These are phyloP conservation scores for Sarocladiaceae sp. DNA, from an alignment of 2,329 filamentous ascomycete species.

Conservation along the genomic window DNA sequence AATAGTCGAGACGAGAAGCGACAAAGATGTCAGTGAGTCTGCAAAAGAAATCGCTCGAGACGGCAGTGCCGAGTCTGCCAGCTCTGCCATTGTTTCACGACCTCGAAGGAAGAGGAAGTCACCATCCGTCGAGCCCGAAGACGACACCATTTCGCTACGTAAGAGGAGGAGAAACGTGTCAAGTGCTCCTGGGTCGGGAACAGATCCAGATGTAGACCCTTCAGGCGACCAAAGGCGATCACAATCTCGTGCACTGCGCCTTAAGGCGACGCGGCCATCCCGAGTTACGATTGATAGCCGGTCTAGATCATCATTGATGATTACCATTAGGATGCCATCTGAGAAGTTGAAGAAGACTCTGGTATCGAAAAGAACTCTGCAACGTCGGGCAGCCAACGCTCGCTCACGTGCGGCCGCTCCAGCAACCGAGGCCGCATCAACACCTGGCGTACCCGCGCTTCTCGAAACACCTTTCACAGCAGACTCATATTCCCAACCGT, in stretches of 20 bases:
- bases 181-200: conserved; percentile 33
- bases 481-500: conserved; percentile 67
- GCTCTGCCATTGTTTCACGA: conserved; percentile 24
- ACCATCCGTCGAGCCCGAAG: conserved; percentile 62
- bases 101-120: conserved; percentile 81
- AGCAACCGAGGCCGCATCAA: not conserved
- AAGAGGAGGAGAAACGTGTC: conserved; percentile 49
- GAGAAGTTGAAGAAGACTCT: conserved; percentile 34
- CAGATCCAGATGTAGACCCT: conserved; percentile 28
- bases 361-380: conserved; percentile 4
- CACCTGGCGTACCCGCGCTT: conserved; percentile 8
- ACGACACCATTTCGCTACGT: conserved; percentile 46
- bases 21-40: not conserved
- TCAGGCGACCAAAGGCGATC: conserved; percentile 24
- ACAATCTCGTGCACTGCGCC: conserved; percentile 54
- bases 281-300: conserved; percentile 37
- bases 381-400: not conserved
- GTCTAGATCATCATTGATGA: conserved; percentile 28
- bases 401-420: not conserved
- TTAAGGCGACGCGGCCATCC: conserved; percentile 38
- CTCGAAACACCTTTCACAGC: conserved; percentile 55
- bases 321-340: conserved; percentile 32
- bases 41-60: conserved; percentile 56
- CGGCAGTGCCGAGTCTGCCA: not conserved
- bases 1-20: not conserved